Base-by-base conservation (phyloP, 2,329 filamentous ascomycete genomes). In the Hypoxylon sp. region DNA sequence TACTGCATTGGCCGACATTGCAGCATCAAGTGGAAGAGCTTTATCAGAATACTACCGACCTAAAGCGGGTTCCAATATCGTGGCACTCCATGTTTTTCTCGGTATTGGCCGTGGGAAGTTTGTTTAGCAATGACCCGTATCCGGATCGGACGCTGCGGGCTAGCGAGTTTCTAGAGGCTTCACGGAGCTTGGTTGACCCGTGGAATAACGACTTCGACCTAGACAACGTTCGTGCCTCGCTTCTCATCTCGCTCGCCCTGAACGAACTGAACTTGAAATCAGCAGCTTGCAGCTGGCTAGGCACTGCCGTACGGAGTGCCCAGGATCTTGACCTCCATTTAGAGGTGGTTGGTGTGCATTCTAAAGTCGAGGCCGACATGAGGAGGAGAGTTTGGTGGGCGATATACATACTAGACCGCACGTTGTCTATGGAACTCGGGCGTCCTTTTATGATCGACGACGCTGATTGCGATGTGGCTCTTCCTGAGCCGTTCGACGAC, bases 361-460 rank as follows among this genome's bases (percentile, higher is more conserved):
- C 91, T 1, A 85, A 89, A 0, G 83, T 97, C 13, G 94, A 97
- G 74, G 88, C 88, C 10, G 95, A 98, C 79, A 94, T 95, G 89
- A 89, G 94, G 60, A 89, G 92, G 67, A 87, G 94, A 60, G 88
- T 96, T 2, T 99, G 95, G 95, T 99, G 96, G 94, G 89, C 93
- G 13, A 88, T 97, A 62, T 98, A 98, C 80, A 89, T 93, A 48
- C 89, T 94, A 82, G 96, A 99, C 80, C 89, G 94, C 68, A 86
- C 92, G 25, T 82, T 97, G 53, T 90, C 93, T 0, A 83, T 97
- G 11, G 94, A 97, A 76, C 85, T 94, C 34, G 92, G 93, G 7
- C 89, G 91, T 55, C 93, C 95, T 0, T 87, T 92, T 61, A 81
- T 94, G 70, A 97, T 98, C 75, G 87, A 94, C 75, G 95, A 98